Conservation (phyloP, 148 eudicot genomes). For the Polygonum aviculare region DNA sequence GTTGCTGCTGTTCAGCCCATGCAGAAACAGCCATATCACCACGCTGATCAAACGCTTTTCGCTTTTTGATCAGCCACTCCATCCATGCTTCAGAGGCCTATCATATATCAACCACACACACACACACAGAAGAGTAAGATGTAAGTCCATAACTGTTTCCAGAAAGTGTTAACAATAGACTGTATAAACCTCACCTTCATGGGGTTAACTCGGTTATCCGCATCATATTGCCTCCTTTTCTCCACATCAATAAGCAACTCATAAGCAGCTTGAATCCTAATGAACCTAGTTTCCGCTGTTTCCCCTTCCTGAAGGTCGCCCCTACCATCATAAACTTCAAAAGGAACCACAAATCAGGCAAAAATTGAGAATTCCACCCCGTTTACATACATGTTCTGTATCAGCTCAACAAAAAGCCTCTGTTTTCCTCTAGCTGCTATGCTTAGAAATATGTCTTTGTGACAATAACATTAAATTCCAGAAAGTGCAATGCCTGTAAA, state of each 20-base stretch:
- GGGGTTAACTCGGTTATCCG: constrained; percentile 73
- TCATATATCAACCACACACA: not conserved
- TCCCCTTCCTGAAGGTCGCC: constrained; percentile 94
- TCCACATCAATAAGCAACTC: constrained; percentile 81
- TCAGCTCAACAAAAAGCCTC: not conserved
- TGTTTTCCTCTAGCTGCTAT: not conserved
- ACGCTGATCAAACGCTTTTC: constrained; percentile 89
- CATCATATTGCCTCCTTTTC: constrained; percentile 66
- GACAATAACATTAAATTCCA: not conserved
- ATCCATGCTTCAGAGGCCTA: constrained; percentile 98
- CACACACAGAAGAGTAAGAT: not conserved
- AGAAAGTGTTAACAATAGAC: not conserved
- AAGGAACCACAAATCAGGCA: constrained; percentile 13
- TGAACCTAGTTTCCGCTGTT: constrained; percentile 91
- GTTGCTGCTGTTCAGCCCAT: constrained; percentile 99
- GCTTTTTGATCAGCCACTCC: constrained; percentile 91
- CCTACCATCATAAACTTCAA: constrained; percentile 83
- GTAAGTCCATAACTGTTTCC: not conserved
- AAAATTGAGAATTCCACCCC: too few relatives aligned
- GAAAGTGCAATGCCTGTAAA: not conserved
- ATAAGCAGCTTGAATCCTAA: constrained; percentile 97
- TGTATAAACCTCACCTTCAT: constrained; percentile 56
- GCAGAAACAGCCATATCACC: constrained; percentile 98
- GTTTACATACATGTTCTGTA: not conserved
- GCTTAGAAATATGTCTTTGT: not conserved